Evolutionary conservation across 768 basidiomycete species (phyloP), one percentile per base, ranked within the genome.

Genomic region (Suillus decipiens): DNA sequence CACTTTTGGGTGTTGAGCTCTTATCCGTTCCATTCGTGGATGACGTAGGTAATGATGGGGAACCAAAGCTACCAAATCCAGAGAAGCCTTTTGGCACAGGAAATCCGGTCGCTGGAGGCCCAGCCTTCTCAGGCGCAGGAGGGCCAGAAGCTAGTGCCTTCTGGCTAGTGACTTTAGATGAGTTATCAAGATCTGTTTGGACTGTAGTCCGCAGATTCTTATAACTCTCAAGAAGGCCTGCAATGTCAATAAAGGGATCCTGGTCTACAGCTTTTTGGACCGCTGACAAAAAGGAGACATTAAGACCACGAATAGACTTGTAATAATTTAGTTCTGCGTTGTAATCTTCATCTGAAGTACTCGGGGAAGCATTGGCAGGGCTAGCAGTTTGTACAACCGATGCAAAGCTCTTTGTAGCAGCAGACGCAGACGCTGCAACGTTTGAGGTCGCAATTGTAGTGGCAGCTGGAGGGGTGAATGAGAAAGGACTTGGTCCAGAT

Each of bases 251-350:
- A 71, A 92, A 92, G 2, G 90, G 88, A 74, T 93, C 90, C 17
- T 81, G 77, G 56, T 89, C 84, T 24, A 90, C 78, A 24, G 84
- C 82, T 63, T 83, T 82, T 36, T 83, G 78, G 60, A 90, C 72
- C 15, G 84, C 81, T n/a, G 82, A 77, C 28, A 89, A 71, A 64
- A 92, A 78, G 2, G 89, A 89, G 39, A 82, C 74, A 69, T 93
- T 93, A 47, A 93, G 80, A 15, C 90, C 90, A 41, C 91, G 86
- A n/a, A 93, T 81, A 31, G 86, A 83, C 45, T 77, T 84, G 76
- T 86, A 91, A 70, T 88, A 91, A 59, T 84, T 83, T 17, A 85
- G 67, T 41, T 81, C 79, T 31, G 69, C 64, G 17, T 68, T 67
- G 37, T 76, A 69, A 42, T 74, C 70, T 66, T 73, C 64, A 67